These are phyloP conservation scores for Metschnikowia chrysomelidarum DNA, from an alignment of 805 yeast species.

Conservation along the genomic window DNA sequence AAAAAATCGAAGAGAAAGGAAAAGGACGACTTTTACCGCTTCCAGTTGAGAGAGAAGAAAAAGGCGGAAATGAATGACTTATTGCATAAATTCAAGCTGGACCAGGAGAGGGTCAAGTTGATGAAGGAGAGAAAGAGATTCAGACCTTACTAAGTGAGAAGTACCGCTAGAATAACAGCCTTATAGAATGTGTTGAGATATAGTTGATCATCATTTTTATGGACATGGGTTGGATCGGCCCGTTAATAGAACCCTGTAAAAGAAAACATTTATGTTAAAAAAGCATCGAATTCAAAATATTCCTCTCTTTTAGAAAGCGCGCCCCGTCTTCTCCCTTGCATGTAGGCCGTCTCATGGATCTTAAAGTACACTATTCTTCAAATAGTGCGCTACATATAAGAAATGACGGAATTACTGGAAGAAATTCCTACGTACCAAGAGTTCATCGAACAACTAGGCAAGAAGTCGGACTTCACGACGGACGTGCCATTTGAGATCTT, in stretches of 20 bases:
- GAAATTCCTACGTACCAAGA: constrained; percentile 6
- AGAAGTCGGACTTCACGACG: constrained; percentile 5
- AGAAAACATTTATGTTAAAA: too few relatives aligned
- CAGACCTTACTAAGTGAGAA: constrained; percentile 85
- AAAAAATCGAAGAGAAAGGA: constrained; percentile 67
- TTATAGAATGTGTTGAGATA: too few relatives aligned
- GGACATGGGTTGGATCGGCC: too few relatives aligned
- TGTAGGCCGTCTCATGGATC: too few relatives aligned
- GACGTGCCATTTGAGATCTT: constrained; percentile 46
- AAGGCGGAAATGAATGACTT: constrained; percentile 89
- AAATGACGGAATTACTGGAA: not conserved
- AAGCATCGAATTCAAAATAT: too few relatives aligned
- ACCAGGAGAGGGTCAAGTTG: constrained; percentile 77
- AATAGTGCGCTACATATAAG: too few relatives aligned
- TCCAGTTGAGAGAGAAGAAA: constrained; percentile 92
- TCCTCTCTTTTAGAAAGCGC: too few relatives aligned
- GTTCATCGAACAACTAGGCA: constrained; percentile 7
- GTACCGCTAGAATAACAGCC: too few relatives aligned
- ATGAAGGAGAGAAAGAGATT: constrained; percentile 82
- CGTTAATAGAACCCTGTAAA: too few relatives aligned
- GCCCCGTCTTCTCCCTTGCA: too few relatives aligned
- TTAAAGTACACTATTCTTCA: too few relatives aligned
- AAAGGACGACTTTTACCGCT: constrained; percentile 89
- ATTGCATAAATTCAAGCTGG: constrained; percentile 79
- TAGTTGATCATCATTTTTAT: too few relatives aligned